Percentiles rank a stretch among this genome's conserved stretches.
Evolutionary conservation across 2,329 filamentous ascomycete species (phyloP).

Genomic region (Cadophora sp.): DNA sequence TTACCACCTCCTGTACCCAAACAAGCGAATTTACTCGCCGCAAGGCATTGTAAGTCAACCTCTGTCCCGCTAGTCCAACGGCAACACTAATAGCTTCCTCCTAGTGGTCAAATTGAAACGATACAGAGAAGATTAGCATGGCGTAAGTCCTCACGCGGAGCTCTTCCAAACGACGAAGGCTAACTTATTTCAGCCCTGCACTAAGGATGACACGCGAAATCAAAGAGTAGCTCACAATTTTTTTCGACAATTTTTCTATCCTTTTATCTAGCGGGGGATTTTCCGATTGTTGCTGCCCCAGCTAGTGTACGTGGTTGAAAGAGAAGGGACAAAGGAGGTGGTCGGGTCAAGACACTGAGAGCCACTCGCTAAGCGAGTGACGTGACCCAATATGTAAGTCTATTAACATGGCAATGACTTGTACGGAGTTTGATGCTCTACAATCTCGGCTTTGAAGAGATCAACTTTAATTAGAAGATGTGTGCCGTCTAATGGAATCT

Average conservation of each 20-base stretch:
- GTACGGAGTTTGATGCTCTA: no score
- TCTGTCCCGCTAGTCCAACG: background rate
- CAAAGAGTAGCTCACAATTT: conserved; percentile 41
- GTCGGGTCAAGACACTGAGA: background rate
- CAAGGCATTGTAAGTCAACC: background rate
- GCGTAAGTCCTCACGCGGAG: conserved; percentile 45
- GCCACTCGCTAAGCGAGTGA: background rate
- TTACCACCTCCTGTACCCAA: background rate
- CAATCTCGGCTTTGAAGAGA: no score
- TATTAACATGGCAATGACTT: background rate
- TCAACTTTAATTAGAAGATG: no score
- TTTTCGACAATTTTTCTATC: background rate
- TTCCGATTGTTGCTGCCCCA: background rate
- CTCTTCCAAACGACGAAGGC: background rate
- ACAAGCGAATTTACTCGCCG: background rate
- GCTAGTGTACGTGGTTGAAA: no score
- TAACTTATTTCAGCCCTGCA: conserved; percentile 57
- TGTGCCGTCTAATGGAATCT: no score
- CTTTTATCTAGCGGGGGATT: background rate
- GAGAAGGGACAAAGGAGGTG: background rate
- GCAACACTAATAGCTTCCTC: background rate
- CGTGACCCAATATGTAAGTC: background rate
- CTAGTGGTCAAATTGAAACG: conserved; percentile 60
- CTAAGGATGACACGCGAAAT: conserved; percentile 78
- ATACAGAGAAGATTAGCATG: conserved; percentile 82